Conservation (phyloP, 805 yeast genomes). For the Spathaspora sp. region DNA sequence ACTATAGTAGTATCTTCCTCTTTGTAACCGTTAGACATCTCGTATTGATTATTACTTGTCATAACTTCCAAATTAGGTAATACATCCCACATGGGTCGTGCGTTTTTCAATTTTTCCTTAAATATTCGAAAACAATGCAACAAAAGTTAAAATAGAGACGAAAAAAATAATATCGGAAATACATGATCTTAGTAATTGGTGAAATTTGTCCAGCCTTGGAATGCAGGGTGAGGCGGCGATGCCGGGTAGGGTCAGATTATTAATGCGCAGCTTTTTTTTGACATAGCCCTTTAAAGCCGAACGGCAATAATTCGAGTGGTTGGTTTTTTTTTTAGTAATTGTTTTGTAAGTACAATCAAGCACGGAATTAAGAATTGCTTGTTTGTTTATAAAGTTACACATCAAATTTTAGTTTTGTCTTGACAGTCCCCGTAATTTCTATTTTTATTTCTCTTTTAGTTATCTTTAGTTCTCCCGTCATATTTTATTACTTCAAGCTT, state of each 20-base stretch:
- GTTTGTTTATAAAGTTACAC: background rate
- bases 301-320: background rate
- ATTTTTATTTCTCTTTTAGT: no score
- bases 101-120: no score
- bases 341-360: background rate
- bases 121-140: background rate
- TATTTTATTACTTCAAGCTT: no score
- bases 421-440: no score
- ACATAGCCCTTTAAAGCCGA: background rate
- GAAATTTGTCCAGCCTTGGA: background rate
- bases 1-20: no score
- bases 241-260: background rate
- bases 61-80: no score
- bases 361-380: background rate
- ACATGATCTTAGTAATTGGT: background rate
- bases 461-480: no score
- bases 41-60: no score
- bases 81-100: no score
- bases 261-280: no score
- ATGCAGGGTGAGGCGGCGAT: background rate
- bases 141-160: background rate
- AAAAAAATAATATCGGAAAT: background rate
- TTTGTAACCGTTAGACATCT: no score
- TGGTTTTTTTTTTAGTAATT: background rate
- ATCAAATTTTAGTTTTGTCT: no score